These are phyloP conservation scores for Sporodiniella umbellata DNA, from an alignment of 371 early-diverging fungal species.

Conservation along the genomic window DNA sequence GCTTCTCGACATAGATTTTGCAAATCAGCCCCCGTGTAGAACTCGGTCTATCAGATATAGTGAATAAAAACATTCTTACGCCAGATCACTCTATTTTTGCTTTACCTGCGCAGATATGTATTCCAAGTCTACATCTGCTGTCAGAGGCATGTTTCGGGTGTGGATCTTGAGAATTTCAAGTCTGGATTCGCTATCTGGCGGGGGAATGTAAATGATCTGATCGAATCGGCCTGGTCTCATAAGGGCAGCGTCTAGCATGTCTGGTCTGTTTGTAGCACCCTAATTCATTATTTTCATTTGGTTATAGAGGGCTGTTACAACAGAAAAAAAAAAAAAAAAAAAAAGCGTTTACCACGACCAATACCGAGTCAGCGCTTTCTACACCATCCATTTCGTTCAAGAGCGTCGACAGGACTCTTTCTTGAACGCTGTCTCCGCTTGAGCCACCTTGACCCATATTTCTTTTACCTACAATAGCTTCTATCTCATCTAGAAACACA, in stretches of 20 bases:
- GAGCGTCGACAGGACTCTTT: constrained; percentile 85
- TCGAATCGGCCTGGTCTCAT: constrained; percentile 97
- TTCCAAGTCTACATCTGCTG: constrained; percentile 67
- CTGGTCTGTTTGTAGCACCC: constrained; percentile 98
- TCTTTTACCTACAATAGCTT: constrained; percentile 94
- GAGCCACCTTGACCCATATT: constrained; percentile 64
- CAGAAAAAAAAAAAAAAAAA: constrained; percentile 5
- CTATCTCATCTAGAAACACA: constrained; percentile 98
- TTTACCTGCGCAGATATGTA: constrained; percentile 58
- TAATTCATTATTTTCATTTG: constrained; percentile 21
- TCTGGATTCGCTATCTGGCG: constrained; percentile 82
- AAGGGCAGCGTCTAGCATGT: constrained; percentile 92
- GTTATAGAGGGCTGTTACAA: too few relatives aligned
- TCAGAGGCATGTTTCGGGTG: constrained; percentile 76
- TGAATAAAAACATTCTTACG: constrained; percentile 2
- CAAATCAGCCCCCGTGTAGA: constrained; percentile 97
- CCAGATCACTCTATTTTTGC: not conserved
- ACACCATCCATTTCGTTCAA: constrained; percentile 98
- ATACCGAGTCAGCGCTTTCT: constrained; percentile 66
- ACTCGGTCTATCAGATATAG: constrained; percentile 67
- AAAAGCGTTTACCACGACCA: constrained; percentile 66
- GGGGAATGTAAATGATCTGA: constrained; percentile 86
- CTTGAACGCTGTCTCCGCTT: constrained; percentile 80
- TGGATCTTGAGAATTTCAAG: constrained; percentile 84
- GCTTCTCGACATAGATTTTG: constrained; percentile 96